phyloP scores from a whole-genome alignment of 1,139 yeast species.

The Barnettozyma hawaiiensis region DNA sequence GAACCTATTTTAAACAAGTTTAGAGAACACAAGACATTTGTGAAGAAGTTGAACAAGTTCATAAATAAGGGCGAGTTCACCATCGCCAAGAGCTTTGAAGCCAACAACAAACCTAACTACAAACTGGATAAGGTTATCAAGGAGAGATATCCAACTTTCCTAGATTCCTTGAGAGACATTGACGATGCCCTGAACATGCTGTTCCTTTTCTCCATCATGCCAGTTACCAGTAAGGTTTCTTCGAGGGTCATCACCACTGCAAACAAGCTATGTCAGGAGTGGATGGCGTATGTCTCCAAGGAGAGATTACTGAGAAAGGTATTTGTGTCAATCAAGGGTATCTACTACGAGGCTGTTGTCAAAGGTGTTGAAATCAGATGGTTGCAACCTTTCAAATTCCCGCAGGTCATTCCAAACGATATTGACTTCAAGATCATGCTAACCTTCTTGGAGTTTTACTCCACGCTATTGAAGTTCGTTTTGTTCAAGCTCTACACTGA shows the following conservation, averaged over 20 bases:
- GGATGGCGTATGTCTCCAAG: constrained; percentile 91
- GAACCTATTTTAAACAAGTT: constrained; percentile 91
- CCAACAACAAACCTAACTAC: constrained; percentile 67
- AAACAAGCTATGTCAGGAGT: constrained; percentile 79
- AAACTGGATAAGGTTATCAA: constrained; percentile 86
- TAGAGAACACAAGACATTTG: constrained; percentile 92
- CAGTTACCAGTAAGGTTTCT: constrained; percentile 81
- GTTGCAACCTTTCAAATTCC: constrained; percentile 96
- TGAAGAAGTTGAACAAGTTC: constrained; percentile 84
- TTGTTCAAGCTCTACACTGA: constrained; percentile 82
- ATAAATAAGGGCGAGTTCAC: constrained; percentile 88
- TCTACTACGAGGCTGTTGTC: constrained; percentile 85
- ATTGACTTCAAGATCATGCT: constrained; percentile 96
- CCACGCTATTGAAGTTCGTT: constrained; percentile 84
- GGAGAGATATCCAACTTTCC: constrained; percentile 92
- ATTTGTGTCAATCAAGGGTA: constrained; percentile 95
- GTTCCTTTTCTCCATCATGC: constrained; percentile 89
- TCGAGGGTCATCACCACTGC: constrained; percentile 83
- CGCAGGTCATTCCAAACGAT: constrained; percentile 90
- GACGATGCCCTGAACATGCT: constrained; percentile 96
- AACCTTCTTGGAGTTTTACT: constrained; percentile 92
- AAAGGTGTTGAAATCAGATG: constrained; percentile 92
- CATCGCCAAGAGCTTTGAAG: constrained; percentile 82
- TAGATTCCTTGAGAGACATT: constrained; percentile 86
- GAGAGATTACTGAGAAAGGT: constrained; percentile 81